Percentiles rank a stretch among this genome's conserved stretches.
phyloP scores from a whole-genome alignment of 2,329 filamentous ascomycete species.

The Fusarium paranaense region DNA sequence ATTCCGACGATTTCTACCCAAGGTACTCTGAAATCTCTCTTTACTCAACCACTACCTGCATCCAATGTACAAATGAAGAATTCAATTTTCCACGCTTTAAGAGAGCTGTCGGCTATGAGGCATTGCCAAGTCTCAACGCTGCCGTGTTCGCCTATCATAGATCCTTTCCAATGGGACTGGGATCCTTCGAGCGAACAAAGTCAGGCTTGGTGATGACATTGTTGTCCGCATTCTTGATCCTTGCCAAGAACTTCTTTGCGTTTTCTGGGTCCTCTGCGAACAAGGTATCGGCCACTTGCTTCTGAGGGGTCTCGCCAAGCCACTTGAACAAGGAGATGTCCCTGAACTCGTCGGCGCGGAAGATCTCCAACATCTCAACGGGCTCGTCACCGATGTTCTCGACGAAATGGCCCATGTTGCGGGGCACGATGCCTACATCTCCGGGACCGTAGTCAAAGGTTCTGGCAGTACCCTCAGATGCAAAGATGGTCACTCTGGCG shows the following conservation, averaged over 20 bases:
- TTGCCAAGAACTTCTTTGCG: slow-evolving; percentile 71
- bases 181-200: slow-evolving; percentile 19
- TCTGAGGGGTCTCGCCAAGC: slow-evolving; percentile 77
- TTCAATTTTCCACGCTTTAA: no score
- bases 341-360: slow-evolving; percentile 76
- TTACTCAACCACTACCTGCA: no score
- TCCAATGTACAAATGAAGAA: no score
- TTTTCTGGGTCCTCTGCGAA: slow-evolving; percentile 71
- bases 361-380: slow-evolving; percentile 81
- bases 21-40: not conserved
- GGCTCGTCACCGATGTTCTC: slow-evolving; percentile 84
- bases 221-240: slow-evolving; percentile 72
- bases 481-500: slow-evolving; percentile 81
- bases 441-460: slow-evolving; percentile 83
- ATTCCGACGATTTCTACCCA: not conserved
- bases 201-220: slow-evolving; percentile 60
- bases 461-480: slow-evolving; percentile 73
- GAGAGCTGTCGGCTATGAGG: no score
- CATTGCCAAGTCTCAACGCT: no score
- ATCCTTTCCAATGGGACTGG: not conserved
- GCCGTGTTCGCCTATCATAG: not conserved
- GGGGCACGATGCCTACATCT: slow-evolving; percentile 81
- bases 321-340: slow-evolving; percentile 82
- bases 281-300: slow-evolving; percentile 74
- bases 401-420: slow-evolving; percentile 84